Evolutionary conservation across 352 stramenopile species (phyloP).

Genomic region (Phytophthora nicotianae): DNA sequence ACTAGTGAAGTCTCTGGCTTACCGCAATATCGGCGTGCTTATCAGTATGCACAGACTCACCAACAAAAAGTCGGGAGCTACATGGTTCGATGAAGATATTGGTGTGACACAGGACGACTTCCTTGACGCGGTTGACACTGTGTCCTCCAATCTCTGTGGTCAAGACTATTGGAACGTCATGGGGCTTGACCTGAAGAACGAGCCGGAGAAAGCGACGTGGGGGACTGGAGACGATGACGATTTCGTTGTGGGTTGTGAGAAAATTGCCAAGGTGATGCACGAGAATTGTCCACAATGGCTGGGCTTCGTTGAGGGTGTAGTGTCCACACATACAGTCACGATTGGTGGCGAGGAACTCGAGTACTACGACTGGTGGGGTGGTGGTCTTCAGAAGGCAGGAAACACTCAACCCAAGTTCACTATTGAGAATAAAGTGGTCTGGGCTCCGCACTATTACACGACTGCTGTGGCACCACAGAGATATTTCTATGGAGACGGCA

Average conservation of each 20-base stretch:
- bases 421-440: conserved; percentile 80
- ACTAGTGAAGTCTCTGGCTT: conserved; percentile 69
- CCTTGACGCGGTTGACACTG: conserved; percentile 53
- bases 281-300: conserved; percentile 75
- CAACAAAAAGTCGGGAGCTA: conserved; percentile 56
- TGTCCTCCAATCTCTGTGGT: conserved; percentile 67
- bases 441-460: conserved; percentile 85
- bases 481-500: conserved; percentile 79
- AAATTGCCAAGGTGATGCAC: conserved; percentile 83
- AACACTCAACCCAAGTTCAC: conserved; percentile 52
- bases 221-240: conserved; percentile 68
- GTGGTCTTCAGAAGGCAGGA: conserved; percentile 65
- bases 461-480: conserved; percentile 69
- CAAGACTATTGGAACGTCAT: conserved; percentile 84
- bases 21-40: conserved; percentile 74
- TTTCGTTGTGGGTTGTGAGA: conserved; percentile 67
- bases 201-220: conserved; percentile 71
- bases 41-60: conserved; percentile 78
- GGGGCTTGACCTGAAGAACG: conserved; percentile 84
- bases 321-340: conserved; percentile 48
- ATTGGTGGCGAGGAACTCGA: conserved; percentile 48
- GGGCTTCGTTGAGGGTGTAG: conserved; percentile 79
- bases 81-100: conserved; percentile 63
- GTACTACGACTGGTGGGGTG: conserved; percentile 89
- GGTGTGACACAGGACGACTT: conserved; percentile 65